phyloP scores from a whole-genome alignment of 768 basidiomycete genomes.

The Chalciporus piperatus region DNA sequence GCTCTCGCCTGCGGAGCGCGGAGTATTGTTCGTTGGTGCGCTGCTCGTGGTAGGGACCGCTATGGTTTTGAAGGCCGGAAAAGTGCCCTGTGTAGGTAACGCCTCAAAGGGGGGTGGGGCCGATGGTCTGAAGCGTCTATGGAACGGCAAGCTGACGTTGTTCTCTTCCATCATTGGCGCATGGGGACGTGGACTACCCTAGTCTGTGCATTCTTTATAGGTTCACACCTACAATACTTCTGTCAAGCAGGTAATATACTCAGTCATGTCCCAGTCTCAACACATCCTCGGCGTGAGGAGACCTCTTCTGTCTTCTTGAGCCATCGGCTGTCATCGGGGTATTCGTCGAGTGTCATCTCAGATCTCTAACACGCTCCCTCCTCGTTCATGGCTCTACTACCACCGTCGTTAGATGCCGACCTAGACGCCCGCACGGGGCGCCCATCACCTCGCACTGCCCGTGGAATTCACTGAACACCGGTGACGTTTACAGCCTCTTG shows the following conservation, averaged over 20 bases:
- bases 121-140: conserved; percentile 23
- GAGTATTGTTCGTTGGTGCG: conserved; percentile 55
- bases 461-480: no score
- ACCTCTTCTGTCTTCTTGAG: no score
- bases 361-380: no score
- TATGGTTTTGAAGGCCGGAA: conserved; percentile 41
- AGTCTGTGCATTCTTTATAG: conserved; percentile 1
- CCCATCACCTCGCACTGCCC: no score
- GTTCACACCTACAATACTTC: background rate
- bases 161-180: conserved; percentile 23
- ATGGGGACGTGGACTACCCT: conserved; percentile 27
- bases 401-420: no score
- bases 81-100: conserved; percentile 11
- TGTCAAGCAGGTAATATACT: background rate
- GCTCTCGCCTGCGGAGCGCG: conserved; percentile 28
- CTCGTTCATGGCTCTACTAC: no score
- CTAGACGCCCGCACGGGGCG: no score
- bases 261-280: background rate
- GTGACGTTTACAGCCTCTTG: no score
- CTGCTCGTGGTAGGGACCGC: conserved; percentile 70
- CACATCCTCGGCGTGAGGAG: no score
- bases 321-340: no score
- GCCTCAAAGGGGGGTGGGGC: conserved; percentile 12
- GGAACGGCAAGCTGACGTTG: conserved; percentile 23
- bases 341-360: no score